Evolutionary conservation across 2,329 filamentous ascomycete genomes (phyloP), one percentile per base, ranked within the genome.

Genomic region (Clonostachys chloroleuca): DNA sequence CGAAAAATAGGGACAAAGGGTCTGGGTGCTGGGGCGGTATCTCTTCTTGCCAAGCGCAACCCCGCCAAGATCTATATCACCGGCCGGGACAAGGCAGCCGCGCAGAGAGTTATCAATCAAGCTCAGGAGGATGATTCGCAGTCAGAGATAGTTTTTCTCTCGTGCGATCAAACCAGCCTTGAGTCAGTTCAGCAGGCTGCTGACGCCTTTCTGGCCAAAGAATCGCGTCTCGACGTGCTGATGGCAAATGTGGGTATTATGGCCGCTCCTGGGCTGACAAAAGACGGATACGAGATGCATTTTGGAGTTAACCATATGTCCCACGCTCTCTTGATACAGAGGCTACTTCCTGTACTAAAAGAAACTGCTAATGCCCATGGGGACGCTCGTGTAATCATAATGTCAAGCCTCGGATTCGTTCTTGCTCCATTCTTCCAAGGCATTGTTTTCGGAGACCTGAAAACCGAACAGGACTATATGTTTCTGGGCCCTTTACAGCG

Each of bases 21-120:
- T 16, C 20, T 49, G 2, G 48, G 44, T 16, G n/a, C 14, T 7
- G 36, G 34, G 34, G 43, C 44, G 5, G 33, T 46, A 9, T 13
- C 34, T 7, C 40, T 45, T 14, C 42, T 51, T 24, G 43, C 42
- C 5, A 24, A 20, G 20, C 76, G 77, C 56, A 55, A 62, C 17
- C 75, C 77, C 7, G 56, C 63, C 3, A 68, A 73, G 46, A 74
- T 81, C 50, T 78, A 73, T 59, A 66, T 80, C 45, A 72, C 66
- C 14, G 73, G 73, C 5, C 69, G 75, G 43, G 71, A 62, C 16
- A 60, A 54, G 45, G 66, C 71, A 47, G 69, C 68, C n/a, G 66
- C 61, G 13, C 5, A 37, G 13, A 16, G 6, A 13, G 5, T 37
- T 16, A 37, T 37, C 5, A 16, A 13, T 16, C 7, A 14, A 34